These are phyloP conservation scores for Adansonia gregorii DNA, from an alignment of 441 rosid species.

Conservation along the genomic window DNA sequence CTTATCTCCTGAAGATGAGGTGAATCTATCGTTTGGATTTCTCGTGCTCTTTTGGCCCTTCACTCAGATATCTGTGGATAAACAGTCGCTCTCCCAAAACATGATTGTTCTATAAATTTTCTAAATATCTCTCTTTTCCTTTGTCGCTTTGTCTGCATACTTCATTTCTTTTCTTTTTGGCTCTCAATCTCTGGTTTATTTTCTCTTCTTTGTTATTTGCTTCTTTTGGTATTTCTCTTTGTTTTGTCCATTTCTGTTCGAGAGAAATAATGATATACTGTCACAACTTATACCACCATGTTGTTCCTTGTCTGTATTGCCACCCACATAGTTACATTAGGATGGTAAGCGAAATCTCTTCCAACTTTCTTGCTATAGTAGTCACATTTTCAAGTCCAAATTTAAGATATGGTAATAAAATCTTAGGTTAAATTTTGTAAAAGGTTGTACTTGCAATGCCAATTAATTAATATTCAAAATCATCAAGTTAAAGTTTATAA, in stretches of 20 bases:
- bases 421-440: not conserved
- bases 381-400: not conserved
- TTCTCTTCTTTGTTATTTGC: not conserved
- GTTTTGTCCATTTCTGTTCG: conserved; percentile 21
- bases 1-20: conserved; percentile 45
- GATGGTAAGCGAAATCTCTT: conserved; percentile 40
- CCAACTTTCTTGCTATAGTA: not conserved
- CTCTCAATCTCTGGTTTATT: not conserved
- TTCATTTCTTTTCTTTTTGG: not conserved
- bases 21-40: conserved; percentile 33
- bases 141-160: conserved; percentile 1
- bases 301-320: conserved; percentile 51
- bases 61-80: conserved; percentile 54
- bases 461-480: not conserved
- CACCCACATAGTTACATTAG: conserved; percentile 49
- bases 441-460: not conserved
- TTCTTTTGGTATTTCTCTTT: not conserved
- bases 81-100: conserved; percentile 14
- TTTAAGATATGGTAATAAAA: not conserved
- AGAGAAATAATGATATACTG: conserved; percentile 13
- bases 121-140: not conserved
- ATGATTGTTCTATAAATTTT: not conserved
- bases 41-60: conserved; percentile 48
- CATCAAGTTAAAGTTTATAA: not conserved
- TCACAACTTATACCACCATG: conserved; percentile 16